Evolutionary conservation across 305 asterid species (phyloP).

Genomic region (Rubia tinctorum): DNA sequence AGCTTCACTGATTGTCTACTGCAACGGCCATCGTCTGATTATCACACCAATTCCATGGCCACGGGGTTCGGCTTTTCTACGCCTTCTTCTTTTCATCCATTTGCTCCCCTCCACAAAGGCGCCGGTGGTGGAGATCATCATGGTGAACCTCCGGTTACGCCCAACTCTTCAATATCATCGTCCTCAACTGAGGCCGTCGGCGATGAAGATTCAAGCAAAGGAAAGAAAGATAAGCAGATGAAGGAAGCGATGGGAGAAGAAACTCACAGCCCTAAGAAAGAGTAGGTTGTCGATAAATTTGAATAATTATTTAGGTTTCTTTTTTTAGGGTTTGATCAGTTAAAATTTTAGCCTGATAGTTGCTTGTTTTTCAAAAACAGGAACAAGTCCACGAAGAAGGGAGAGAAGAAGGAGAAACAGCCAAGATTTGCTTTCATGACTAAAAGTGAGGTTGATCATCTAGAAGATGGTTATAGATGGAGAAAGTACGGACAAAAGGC

Average conservation of each 20-base stretch:
- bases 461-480: constrained; percentile 95
- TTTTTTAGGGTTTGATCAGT: background rate
- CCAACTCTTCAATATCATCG: constrained; percentile 60
- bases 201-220: constrained; percentile 49
- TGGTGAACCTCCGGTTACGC: constrained; percentile 53
- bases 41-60: constrained; percentile 20
- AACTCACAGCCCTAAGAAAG: constrained; percentile 38
- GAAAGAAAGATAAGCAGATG: constrained; percentile 32
- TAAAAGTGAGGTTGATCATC: constrained; percentile 84
- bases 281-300: constrained; percentile 23
- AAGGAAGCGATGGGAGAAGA: constrained; percentile 38
- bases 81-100: constrained; percentile 26
- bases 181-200: constrained; percentile 52
- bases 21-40: constrained; percentile 33
- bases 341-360: background rate
- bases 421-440: constrained; percentile 82
- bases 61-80: constrained; percentile 33
- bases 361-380: constrained; percentile 18
- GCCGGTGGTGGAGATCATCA: constrained; percentile 17
- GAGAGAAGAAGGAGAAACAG: constrained; percentile 64
- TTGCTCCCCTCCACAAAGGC: constrained; percentile 30
- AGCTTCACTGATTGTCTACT: constrained; percentile 39
- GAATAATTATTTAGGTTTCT: background rate
- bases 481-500: constrained; percentile 94
- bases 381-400: constrained; percentile 58